Evolutionary conservation across 352 stramenopile species (phyloP).

Genomic region (Globisporangium sylvaticum): DNA sequence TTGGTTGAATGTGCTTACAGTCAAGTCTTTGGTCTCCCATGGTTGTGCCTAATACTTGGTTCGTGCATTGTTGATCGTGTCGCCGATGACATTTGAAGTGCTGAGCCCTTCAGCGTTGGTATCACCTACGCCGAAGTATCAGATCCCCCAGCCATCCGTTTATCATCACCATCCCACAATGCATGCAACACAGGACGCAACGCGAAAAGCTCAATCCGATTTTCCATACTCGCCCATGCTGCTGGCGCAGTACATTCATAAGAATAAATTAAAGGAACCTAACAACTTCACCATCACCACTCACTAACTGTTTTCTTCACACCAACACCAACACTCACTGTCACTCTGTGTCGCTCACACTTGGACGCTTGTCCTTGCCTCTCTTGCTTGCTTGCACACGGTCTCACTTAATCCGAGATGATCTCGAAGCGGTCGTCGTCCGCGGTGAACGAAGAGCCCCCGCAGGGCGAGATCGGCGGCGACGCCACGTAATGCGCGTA

Average conservation of each 20-base stretch:
- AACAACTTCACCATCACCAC: background rate
- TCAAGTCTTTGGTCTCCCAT: no score
- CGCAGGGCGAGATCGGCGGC: constrained; percentile 10
- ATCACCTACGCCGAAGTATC: background rate
- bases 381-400: background rate
- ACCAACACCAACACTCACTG: constrained; percentile 1
- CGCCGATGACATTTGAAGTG: no score
- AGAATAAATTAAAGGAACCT: background rate
- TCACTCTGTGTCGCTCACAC: background rate
- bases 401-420: constrained; percentile 1
- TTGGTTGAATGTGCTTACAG: background rate
- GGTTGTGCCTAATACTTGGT: no score
- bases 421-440: constrained; percentile 13
- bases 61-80: no score
- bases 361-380: background rate
- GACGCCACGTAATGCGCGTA: constrained; percentile 4
- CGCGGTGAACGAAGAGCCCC: background rate
- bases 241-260: background rate
- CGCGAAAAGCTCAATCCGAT: no score
- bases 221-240: background rate
- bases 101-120: background rate
- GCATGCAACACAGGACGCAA: no score
- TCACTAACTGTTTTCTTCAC: background rate
- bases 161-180: no score
- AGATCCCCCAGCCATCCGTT: background rate